Evolutionary conservation across 768 basidiomycete species (phyloP).

Genomic region (Cystofilobasidium ferigula): DNA sequence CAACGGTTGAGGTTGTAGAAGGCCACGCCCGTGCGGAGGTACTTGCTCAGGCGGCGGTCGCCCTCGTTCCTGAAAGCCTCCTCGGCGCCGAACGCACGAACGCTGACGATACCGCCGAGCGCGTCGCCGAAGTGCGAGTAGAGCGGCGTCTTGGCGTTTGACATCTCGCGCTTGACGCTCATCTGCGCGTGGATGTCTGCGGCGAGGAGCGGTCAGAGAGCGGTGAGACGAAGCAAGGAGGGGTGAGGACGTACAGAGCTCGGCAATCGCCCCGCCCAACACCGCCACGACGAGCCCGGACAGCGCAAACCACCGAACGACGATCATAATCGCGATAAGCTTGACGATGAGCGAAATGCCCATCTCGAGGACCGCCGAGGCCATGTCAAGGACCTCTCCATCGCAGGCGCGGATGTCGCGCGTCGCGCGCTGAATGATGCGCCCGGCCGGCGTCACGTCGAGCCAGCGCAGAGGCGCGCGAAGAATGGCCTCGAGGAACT

Average conservation of each 20-base stretch:
- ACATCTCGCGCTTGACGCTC: slow-evolving; percentile 49
- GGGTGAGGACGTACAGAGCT: slow-evolving; percentile 22
- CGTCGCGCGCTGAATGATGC: slow-evolving; percentile 57
- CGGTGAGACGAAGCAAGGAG: too few species aligned
- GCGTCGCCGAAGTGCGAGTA: slow-evolving; percentile 50
- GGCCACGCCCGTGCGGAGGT: slow-evolving; percentile 29
- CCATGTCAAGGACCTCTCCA: slow-evolving; percentile 24
- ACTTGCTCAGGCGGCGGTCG: slow-evolving; percentile 49
- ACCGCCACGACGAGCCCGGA: slow-evolving; percentile 43
- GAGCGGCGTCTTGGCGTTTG: slow-evolving; percentile 45
- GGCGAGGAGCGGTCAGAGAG: background rate
- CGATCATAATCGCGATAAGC: slow-evolving; percentile 43
- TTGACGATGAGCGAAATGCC: slow-evolving; percentile 41
- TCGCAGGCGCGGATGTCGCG: slow-evolving; percentile 29
- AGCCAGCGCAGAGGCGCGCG: slow-evolving; percentile 41
- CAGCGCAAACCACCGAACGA: slow-evolving; percentile 45
- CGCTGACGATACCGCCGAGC: slow-evolving; percentile 50
- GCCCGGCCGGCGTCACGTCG: slow-evolving; percentile 47
- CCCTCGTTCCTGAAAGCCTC: slow-evolving; percentile 43
- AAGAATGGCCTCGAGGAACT: slow-evolving; percentile 20
- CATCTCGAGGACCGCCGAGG: slow-evolving; percentile 32
- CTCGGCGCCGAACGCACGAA: slow-evolving; percentile 54
- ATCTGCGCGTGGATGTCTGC: slow-evolving; percentile 48
- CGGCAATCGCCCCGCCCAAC: slow-evolving; percentile 17
- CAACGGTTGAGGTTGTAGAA: slow-evolving; percentile 44